Conservation (phyloP, 1,284 basidiomycete genomes). For the Papiliotrema laurentii region DNA sequence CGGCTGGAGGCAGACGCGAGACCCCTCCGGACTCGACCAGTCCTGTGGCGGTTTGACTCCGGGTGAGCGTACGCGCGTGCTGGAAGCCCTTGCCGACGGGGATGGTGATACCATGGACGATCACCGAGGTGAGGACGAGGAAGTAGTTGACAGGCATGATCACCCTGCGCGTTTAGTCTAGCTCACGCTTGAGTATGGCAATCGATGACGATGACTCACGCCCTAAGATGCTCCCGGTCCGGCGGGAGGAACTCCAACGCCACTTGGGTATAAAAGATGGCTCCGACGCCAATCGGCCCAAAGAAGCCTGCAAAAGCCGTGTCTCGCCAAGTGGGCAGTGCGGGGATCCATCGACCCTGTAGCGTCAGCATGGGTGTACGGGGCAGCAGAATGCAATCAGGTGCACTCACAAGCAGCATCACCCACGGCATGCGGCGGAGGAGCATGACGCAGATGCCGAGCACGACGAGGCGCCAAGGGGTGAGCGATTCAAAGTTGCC, state of each 20-base stretch:
- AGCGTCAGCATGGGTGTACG: not conserved
- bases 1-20: not conserved
- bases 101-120: conserved; percentile 51
- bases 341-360: conserved; percentile 31
- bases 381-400: not conserved
- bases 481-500: conserved; percentile 54
- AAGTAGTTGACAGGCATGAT: conserved; percentile 54
- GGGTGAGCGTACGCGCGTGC: conserved; percentile 13
- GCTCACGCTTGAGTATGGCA: not conserved
- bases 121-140: conserved; percentile 51
- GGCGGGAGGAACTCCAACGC: conserved; percentile 49
- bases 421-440: conserved; percentile 76
- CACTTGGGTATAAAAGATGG: conserved; percentile 53
- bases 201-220: conserved; percentile 6
- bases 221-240: conserved; percentile 46
- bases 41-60: not conserved
- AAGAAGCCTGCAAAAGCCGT: conserved; percentile 47
- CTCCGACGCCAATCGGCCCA: conserved; percentile 49
- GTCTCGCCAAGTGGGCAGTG: conserved; percentile 40
- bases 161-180: conserved; percentile 21
- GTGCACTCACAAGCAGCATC: conserved; percentile 55
- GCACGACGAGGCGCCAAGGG: conserved; percentile 75
- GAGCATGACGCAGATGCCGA: conserved; percentile 71
- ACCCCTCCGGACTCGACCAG: not conserved
- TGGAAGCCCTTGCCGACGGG: conserved; percentile 39